These are phyloP conservation scores for Penicillium tannophilum DNA, from an alignment of 495 filamentous ascomycete species.

Conservation along the genomic window DNA sequence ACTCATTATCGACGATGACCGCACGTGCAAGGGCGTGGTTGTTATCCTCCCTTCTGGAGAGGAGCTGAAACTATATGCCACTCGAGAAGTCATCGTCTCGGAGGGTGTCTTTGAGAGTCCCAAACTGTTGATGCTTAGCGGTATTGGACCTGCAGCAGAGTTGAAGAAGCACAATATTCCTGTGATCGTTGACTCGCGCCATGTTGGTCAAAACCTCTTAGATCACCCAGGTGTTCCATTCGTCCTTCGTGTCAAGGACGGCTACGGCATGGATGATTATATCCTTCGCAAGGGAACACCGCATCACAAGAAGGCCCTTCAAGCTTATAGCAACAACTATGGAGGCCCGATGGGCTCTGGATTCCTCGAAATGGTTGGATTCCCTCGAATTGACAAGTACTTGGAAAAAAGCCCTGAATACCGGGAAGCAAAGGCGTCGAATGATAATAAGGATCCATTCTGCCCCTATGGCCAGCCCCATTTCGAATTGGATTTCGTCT, in stretches of 20 bases:
- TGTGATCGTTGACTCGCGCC: slow-evolving; percentile 44
- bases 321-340: slow-evolving; percentile 42
- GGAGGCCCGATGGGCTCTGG: slow-evolving; percentile 46
- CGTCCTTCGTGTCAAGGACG: slow-evolving; percentile 58
- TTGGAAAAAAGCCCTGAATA: slow-evolving; percentile 46
- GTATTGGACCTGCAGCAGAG: slow-evolving; percentile 44
- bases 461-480: slow-evolving; percentile 54
- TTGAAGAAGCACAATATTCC: slow-evolving; percentile 53
- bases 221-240: slow-evolving; percentile 60
- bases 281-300: slow-evolving; percentile 48
- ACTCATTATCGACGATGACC: slow-evolving; percentile 52
- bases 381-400: slow-evolving; percentile 50
- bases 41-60: slow-evolving; percentile 39
- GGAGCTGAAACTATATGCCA: slow-evolving; percentile 38
- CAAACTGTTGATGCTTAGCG: slow-evolving; percentile 52
- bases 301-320: background rate
- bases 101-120: slow-evolving; percentile 49
- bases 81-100: slow-evolving; percentile 48
- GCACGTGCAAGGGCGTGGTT: slow-evolving; percentile 39
- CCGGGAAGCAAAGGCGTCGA: slow-evolving; percentile 34
- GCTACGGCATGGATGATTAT: slow-evolving; percentile 54
- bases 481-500: slow-evolving; percentile 65
- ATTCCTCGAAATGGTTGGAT: slow-evolving; percentile 52
- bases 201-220: slow-evolving; percentile 60
- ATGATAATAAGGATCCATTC: background rate